phyloP scores from a whole-genome alignment of 225 moss, liverwort and hornwort genomes.

The Anthoceros angustus region DNA sequence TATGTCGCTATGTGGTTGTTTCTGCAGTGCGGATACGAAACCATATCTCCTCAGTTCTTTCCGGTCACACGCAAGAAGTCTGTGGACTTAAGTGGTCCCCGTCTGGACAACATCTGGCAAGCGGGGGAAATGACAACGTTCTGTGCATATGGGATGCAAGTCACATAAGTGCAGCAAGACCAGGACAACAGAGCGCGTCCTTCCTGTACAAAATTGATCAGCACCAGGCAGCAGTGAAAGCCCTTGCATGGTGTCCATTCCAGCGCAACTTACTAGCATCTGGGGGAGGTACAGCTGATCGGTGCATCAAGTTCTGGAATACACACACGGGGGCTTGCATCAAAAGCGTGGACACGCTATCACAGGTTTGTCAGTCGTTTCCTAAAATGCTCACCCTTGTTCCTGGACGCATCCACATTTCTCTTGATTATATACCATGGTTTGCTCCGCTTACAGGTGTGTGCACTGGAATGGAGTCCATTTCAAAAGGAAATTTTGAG shows the following conservation, averaged over 20 bases:
- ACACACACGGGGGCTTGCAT: constrained; percentile 78
- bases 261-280: constrained; percentile 84
- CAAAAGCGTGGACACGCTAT: constrained; percentile 61
- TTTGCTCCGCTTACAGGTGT: constrained; percentile 29
- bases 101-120: constrained; percentile 78
- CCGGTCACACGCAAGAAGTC: constrained; percentile 49
- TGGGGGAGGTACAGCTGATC: constrained; percentile 84
- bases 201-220: constrained; percentile 61
- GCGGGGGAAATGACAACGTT: constrained; percentile 93
- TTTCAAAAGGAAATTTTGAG: constrained; percentile 82
- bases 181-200: constrained; percentile 13
- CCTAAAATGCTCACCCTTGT: not conserved
- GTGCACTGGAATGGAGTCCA: constrained; percentile 85
- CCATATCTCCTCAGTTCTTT: constrained; percentile 21
- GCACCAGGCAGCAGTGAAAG: constrained; percentile 91
- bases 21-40: constrained; percentile 30
- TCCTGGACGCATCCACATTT: no score
- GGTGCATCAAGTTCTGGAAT: constrained; percentile 97
- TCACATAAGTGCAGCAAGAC: constrained; percentile 8
- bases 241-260: constrained; percentile 89
- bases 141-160: constrained; percentile 75
- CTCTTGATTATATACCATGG: no score
- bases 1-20: constrained; percentile 45
- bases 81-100: constrained; percentile 88
- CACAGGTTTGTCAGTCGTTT: constrained; percentile 17